A percentile compares a stretch with the other conserved stretches of the same genome.
These are phyloP conservation scores for Mycothermus thermophilus DNA, from an alignment of 495 filamentous ascomycete genomes.

Conservation along the genomic window DNA sequence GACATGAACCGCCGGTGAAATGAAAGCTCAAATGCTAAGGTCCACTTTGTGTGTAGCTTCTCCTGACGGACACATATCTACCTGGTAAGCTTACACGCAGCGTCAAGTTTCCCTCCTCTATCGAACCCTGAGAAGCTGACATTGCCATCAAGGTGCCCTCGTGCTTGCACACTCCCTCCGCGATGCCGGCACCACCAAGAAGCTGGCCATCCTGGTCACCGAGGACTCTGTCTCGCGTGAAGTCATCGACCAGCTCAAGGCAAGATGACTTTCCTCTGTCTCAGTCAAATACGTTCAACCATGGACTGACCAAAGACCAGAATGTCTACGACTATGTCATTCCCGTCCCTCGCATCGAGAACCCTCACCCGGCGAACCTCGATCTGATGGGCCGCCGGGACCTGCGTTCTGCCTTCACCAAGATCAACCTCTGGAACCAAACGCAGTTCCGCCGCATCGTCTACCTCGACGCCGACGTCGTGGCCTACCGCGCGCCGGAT, in stretches of 20 bases:
- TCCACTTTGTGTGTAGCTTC: conserved; percentile 42
- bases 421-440: conserved; percentile 88
- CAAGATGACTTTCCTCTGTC: conserved; percentile 6
- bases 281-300: background rate
- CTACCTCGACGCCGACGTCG: conserved; percentile 84
- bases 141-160: conserved; percentile 51
- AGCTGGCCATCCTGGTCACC: conserved; percentile 72
- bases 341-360: conserved; percentile 64
- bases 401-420: conserved; percentile 83
- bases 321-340: conserved; percentile 80
- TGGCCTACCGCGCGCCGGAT: conserved; percentile 76
- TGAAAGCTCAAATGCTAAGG: conserved; percentile 21
- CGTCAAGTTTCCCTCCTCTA: conserved; percentile 6
- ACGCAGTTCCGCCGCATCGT: conserved; percentile 81
- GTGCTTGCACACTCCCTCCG: conserved; percentile 90
- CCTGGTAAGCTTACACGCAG: conserved; percentile 46
- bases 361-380: conserved; percentile 65
- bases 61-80: conserved; percentile 80
- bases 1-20: too few relatives aligned
- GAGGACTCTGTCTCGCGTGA: conserved; percentile 55
- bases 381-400: conserved; percentile 85
- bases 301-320: conserved; percentile 28
- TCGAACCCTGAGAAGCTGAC: conserved; percentile 12
- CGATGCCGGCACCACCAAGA: conserved; percentile 79
- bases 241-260: conserved; percentile 68